phyloP scores from a whole-genome alignment of 768 basidiomycete species.

The Kondoa malvinella region DNA sequence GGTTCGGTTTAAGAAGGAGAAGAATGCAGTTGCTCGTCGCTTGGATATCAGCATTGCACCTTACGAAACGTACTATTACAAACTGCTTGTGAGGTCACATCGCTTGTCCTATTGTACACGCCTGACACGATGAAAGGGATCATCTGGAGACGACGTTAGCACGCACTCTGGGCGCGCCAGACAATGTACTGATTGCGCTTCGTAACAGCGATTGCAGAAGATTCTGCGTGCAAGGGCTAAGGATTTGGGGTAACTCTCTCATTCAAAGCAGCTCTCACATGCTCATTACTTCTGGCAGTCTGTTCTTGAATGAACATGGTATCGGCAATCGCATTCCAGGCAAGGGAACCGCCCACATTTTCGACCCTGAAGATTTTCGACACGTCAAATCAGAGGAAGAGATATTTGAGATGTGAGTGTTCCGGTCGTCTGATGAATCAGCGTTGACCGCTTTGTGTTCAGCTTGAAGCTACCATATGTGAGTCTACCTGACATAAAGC shows the following conservation, averaged over 20 bases:
- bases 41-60: neutral
- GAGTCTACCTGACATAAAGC: neutral
- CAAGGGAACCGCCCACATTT: conserved; percentile 4
- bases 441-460: neutral
- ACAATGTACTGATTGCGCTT: neutral
- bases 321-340: conserved; percentile 2
- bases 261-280: neutral
- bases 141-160: neutral
- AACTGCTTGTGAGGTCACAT: neutral
- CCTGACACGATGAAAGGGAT: neutral
- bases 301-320: conserved; percentile 6
- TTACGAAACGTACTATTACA: neutral
- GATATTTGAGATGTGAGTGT: neutral
- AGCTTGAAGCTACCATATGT: neutral
- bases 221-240: conserved; percentile 1
- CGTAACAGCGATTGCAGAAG: neutral
- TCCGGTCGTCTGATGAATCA: neutral
- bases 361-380: neutral
- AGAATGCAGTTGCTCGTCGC: neutral
- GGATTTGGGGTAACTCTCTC: neutral
- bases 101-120: neutral
- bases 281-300: neutral
- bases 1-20: neutral
- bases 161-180: neutral
- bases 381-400: neutral